Percentiles rank a stretch among this genome's conserved stretches.
Conservation (phyloP, 106 monocot genomes). For the Hemerocallis citrina region DNA sequence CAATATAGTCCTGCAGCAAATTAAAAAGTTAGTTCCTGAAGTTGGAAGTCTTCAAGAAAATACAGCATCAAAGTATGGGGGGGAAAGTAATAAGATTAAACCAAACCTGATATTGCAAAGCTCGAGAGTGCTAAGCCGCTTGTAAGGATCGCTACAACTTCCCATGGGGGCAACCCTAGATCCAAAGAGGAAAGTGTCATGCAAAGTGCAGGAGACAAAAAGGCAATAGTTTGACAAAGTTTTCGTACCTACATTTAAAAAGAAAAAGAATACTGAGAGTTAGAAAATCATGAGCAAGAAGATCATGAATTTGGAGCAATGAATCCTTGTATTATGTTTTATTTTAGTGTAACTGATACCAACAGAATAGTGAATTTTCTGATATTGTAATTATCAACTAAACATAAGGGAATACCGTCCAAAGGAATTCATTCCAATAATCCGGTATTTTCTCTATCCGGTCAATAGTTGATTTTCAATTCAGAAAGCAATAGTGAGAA, state of each 20-base stretch:
- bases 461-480: no score
- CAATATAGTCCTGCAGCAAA: constrained; percentile 82
- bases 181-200: constrained; percentile 95
- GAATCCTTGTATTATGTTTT: no score
- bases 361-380: no score
- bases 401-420: no score
- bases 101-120: constrained; percentile 82
- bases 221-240: constrained; percentile 95
- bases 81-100: not conserved
- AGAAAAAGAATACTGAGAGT: not conserved
- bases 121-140: constrained; percentile 88
- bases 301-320: no score
- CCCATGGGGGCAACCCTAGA: constrained; percentile 85
- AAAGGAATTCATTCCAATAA: no score
- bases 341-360: no score
- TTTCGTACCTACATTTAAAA: constrained; percentile 77
- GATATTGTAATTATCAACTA: no score
- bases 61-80: not conserved
- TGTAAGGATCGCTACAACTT: constrained; percentile 70
- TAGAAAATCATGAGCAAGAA: not conserved
- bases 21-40: not conserved
- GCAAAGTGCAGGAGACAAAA: constrained; percentile 91
- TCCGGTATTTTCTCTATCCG: no score
- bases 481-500: no score
- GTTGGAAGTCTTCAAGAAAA: not conserved